Evolutionary conservation across 2,329 filamentous ascomycete genomes (phyloP), one percentile per base, ranked within the genome.

Genomic region (Hysterium pulicare): DNA sequence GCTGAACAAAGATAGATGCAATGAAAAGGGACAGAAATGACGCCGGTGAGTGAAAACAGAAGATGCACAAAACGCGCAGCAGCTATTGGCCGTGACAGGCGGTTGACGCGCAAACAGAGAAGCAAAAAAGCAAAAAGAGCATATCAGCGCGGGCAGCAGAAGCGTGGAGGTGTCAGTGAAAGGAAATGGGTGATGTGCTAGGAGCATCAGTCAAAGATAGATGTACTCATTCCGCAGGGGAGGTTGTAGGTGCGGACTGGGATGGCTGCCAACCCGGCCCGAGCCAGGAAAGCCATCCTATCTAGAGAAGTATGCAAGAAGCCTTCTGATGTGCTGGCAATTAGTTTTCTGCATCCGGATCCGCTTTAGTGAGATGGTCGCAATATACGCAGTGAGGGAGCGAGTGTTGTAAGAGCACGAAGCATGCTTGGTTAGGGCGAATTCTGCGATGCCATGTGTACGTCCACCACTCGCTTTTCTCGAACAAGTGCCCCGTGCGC

Each of bases 251-350:
- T 30, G 45, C 36, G 46, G 47, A 51, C 46, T 46, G 34, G 31
- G 30, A 13, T 28, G 46, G 49, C 44, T 42, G 42, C 40, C 40
- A 42, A 51, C 45, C 47, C 46, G 40, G 38, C 44, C 44, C 46
- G 53, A 53, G 52, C 49, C 50, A 52, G 53, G 48, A 58, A 54
- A 46, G 49, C 51, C 51, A 57, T 53, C 59, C 59, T 57, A 51
- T 56, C 45, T 54, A 53, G 42, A 57, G 48, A 48, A 46, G 44
- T 17, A 46, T 53, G 47, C 50, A 47, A 50, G 53, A 55, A 59
- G 60, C 54, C 57, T 57, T 54, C 54, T 64, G 64, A 67, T 68
- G 64, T 66, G 64, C 53, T 68, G 64, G 62, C 64, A 68, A 51
- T 54, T 50, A 55, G 37, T 55, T 32, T 45, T 58, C 60, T 62